Evolutionary conservation across 2,329 filamentous ascomycete species (phyloP).

Genomic region (Exophiala bonariae): DNA sequence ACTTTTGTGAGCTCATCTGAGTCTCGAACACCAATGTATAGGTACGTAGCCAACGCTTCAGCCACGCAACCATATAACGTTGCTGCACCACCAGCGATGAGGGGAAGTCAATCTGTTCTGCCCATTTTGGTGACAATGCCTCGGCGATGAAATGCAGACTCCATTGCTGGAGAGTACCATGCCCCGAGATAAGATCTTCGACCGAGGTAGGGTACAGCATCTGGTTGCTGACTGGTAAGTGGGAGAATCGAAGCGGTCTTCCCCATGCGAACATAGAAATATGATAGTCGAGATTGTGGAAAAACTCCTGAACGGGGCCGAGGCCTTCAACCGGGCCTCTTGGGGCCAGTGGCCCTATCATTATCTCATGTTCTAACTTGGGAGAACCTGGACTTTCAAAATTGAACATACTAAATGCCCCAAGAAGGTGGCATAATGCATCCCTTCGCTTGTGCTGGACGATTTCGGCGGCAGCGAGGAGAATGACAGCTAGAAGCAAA

Average conservation of each 20-base stretch:
- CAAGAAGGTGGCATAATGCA: slow-evolving; percentile 7
- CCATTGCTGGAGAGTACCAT: slow-evolving; percentile 6
- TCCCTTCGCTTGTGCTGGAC: slow-evolving; percentile 5
- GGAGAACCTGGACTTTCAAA: neutral
- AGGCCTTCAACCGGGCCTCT: neutral
- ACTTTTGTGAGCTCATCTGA: neutral
- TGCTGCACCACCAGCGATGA: slow-evolving; percentile 1
- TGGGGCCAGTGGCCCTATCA: neutral
- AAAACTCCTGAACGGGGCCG: neutral
- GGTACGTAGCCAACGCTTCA: slow-evolving; percentile 8
- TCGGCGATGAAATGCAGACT: slow-evolving; percentile 8
- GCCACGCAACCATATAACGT: slow-evolving; percentile 6
- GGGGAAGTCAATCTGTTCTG: slow-evolving; percentile 7
- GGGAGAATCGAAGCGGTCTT: slow-evolving; percentile 6
- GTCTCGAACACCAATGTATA: slow-evolving; percentile 1
- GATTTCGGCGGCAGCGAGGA: slow-evolving; percentile 8
- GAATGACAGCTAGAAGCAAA: slow-evolving; percentile 2
- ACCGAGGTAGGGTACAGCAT: slow-evolving; percentile 4
- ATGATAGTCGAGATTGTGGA: slow-evolving; percentile 4
- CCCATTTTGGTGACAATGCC: slow-evolving; percentile 3
- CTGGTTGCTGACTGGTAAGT: slow-evolving; percentile 5
- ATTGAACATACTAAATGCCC: slow-evolving; percentile 8
- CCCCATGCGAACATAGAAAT: slow-evolving; percentile 10
- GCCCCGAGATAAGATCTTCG: slow-evolving; percentile 5
- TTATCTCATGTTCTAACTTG: neutral